phyloP scores from a whole-genome alignment of 805 yeast species.

The Teunomyces pallodes region DNA sequence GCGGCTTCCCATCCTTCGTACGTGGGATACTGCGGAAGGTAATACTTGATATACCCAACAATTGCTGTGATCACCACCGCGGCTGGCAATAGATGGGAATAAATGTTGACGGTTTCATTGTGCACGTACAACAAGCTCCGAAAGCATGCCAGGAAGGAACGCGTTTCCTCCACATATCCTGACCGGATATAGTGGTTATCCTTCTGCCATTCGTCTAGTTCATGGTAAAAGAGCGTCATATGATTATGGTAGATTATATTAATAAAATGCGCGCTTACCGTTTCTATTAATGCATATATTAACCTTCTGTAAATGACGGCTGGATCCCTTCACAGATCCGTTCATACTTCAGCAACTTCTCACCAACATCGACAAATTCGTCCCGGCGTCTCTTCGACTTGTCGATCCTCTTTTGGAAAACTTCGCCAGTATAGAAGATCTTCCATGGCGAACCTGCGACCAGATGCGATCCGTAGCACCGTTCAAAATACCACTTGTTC shows the following conservation, averaged over 20 bases:
- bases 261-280: neutral
- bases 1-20: constrained; percentile 43
- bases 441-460: constrained; percentile 37
- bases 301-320: constrained; percentile 45
- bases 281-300: neutral
- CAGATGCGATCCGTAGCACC: constrained; percentile 68
- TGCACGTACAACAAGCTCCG: constrained; percentile 54
- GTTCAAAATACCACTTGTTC: constrained; percentile 95
- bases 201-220: constrained; percentile 69
- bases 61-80: constrained; percentile 24
- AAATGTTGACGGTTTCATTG: constrained; percentile 72
- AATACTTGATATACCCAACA: constrained; percentile 26
- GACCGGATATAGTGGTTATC: constrained; percentile 66
- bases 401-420: constrained; percentile 35
- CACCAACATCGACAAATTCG: constrained; percentile 19
- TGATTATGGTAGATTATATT: neutral
- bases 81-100: constrained; percentile 58
- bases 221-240: constrained; percentile 41
- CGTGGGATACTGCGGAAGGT: constrained; percentile 19
- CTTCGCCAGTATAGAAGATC: constrained; percentile 40
- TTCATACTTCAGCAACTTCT: constrained; percentile 45
- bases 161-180: constrained; percentile 63
- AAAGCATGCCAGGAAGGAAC: constrained; percentile 45
- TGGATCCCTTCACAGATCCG: constrained; percentile 55
- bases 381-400: constrained; percentile 9